Conservation (phyloP, 805 yeast species). For the Candida nonsorbophila region DNA sequence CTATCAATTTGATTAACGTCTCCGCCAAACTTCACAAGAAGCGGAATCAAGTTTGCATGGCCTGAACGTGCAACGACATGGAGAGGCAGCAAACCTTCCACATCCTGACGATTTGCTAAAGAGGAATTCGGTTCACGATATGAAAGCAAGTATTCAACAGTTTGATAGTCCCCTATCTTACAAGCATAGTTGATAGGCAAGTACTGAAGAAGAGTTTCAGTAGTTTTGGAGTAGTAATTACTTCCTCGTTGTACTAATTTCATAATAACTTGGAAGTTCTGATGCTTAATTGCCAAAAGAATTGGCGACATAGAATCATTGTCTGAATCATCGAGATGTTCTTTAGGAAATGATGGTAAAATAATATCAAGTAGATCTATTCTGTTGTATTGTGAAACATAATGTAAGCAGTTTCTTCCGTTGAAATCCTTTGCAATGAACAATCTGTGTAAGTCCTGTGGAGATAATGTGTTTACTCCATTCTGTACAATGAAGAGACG, state of each 20-base stretch:
- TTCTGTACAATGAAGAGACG: conserved; percentile 31
- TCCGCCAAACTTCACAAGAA: conserved; percentile 65
- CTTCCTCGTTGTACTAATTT: conserved; percentile 29
- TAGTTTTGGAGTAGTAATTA: conserved; percentile 39
- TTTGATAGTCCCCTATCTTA: conserved; percentile 69
- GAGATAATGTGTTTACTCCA: conserved; percentile 18
- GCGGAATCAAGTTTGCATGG: conserved; percentile 58
- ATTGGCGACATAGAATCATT: conserved; percentile 80
- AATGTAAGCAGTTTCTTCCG: conserved; percentile 83
- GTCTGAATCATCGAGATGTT: conserved; percentile 49
- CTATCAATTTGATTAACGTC: conserved; percentile 77
- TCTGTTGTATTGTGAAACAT: conserved; percentile 61
- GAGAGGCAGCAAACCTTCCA: conserved; percentile 83
- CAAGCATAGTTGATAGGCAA: conserved; percentile 84
- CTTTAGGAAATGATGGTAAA: conserved; percentile 30
- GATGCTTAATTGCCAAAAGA: conserved; percentile 68
- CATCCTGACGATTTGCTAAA: conserved; percentile 53
- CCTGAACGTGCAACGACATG: conserved; percentile 89
- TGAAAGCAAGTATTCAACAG: conserved; percentile 58
- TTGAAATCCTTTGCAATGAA: conserved; percentile 49
- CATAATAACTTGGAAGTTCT: conserved; percentile 43
- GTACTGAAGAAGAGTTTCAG: conserved; percentile 54
- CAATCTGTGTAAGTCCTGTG: conserved; percentile 13
- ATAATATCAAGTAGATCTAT: conserved; percentile 39
- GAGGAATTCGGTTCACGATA: conserved; percentile 18